A percentile compares a stretch with the other conserved stretches of the same genome.
Conservation (phyloP, 2,329 filamentous ascomycete genomes). For the Aureobasidium melanogenum region DNA sequence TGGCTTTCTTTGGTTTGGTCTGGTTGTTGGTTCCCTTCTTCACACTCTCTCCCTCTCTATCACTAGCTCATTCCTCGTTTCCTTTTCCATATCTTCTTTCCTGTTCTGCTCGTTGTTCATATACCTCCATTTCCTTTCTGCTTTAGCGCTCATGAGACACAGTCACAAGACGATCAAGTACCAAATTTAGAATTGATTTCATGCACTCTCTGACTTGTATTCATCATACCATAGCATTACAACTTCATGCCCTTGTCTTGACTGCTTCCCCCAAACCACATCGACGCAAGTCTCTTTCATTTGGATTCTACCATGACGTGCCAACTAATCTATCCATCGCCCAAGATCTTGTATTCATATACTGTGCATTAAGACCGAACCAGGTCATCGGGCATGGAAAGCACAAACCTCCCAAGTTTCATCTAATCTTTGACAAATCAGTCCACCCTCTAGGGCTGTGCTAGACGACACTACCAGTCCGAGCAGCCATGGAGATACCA, state of each 20-base stretch:
- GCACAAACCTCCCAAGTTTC: not conserved
- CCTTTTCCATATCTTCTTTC: not conserved
- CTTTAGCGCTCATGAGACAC: not conserved
- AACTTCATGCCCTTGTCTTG: too few relatives aligned
- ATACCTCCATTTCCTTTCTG: not conserved
- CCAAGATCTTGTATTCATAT: too few relatives aligned
- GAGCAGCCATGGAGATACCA: not conserved
- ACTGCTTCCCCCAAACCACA: too few relatives aligned
- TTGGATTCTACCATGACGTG: not conserved
- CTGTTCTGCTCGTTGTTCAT: not conserved
- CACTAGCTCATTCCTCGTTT: not conserved
- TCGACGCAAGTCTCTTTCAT: not conserved
- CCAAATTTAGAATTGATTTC: not conserved
- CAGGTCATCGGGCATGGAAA: not conserved
- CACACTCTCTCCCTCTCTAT: not conserved
- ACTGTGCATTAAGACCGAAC: not conserved
- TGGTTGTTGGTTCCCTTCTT: not conserved
- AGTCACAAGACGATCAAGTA: not conserved
- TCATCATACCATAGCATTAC: too few relatives aligned
- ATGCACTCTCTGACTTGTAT: not conserved
- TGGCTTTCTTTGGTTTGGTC: not conserved
- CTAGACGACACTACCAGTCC: not conserved
- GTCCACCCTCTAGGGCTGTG: not conserved
- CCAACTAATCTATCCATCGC: not conserved
- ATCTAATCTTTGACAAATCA: not conserved